Conservation (phyloP, 148 eudicot genomes). For the Chenopodium formosanum region DNA sequence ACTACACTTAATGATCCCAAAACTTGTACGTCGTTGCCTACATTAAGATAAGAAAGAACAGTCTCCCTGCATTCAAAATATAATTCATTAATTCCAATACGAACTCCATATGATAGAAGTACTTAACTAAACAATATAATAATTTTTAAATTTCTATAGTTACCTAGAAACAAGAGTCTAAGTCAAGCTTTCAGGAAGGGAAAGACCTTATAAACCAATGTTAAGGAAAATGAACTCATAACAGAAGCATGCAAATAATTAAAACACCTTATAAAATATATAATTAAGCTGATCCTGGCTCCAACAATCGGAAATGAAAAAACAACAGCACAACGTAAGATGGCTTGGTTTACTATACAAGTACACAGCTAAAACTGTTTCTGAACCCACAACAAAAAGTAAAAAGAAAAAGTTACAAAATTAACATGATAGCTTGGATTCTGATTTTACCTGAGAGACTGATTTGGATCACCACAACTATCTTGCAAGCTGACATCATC, state of each 20-base stretch:
- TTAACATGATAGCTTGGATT: not conserved
- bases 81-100: constrained; percentile 7
- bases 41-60: constrained; percentile 65
- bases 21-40: constrained; percentile 70
- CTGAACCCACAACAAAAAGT: not conserved
- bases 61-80: constrained; percentile 58
- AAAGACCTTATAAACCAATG: not conserved
- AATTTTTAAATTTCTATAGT: too few species aligned
- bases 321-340: not conserved
- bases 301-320: not conserved
- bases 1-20: constrained; percentile 78
- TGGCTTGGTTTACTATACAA: not conserved
- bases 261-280: too few species aligned
- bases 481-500: constrained; percentile 36
- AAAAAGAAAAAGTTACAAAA: not conserved
- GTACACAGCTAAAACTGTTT: not conserved
- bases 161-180: too few species aligned
- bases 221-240: not conserved
- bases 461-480: constrained; percentile 35
- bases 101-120: not conserved
- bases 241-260: not conserved
- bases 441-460: constrained; percentile 55
- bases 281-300: not conserved
- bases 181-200: too few species aligned
- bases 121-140: not conserved